Evolutionary conservation across 371 early-diverging fungal species (phyloP).

Genomic region (Basidiobolus heterosporus): DNA sequence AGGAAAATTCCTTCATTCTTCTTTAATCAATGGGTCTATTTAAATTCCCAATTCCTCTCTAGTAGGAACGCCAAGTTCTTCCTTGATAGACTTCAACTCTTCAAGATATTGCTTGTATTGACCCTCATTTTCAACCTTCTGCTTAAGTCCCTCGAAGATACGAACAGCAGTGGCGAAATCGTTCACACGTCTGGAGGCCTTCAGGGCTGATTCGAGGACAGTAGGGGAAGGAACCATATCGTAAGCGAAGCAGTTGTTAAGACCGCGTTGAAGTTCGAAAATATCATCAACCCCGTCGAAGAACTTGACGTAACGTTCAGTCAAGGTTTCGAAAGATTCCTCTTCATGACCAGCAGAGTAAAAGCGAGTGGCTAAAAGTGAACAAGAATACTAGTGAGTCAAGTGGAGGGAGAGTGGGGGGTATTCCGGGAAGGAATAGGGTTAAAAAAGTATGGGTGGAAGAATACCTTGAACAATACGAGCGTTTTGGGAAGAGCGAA

Average conservation of each 20-base stretch:
- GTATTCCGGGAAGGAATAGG: too few relatives aligned
- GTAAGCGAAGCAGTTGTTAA: slow-evolving; percentile 91
- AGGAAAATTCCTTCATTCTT: too few relatives aligned
- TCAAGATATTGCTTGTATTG: slow-evolving; percentile 79
- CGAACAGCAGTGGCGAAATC: slow-evolving; percentile 83
- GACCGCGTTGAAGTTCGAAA: slow-evolving; percentile 89
- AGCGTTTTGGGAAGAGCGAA: too few relatives aligned
- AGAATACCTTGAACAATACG: too few relatives aligned
- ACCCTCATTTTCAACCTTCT: slow-evolving; percentile 63
- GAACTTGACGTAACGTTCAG: slow-evolving; percentile 64
- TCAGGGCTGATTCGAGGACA: slow-evolving; percentile 73
- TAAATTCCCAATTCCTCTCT: slow-evolving; percentile 70
- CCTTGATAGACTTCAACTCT: slow-evolving; percentile 67
- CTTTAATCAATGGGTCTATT: slow-evolving; percentile 3
- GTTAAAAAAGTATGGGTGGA: too few relatives aligned
- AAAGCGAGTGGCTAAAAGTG: slow-evolving; percentile 15
- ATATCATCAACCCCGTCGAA: slow-evolving; percentile 84
- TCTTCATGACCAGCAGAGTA: slow-evolving; percentile 47
- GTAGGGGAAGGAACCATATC: slow-evolving; percentile 83
- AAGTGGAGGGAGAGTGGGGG: too few relatives aligned
- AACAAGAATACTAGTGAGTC: too few relatives aligned
- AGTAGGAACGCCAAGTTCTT: slow-evolving; percentile 73
- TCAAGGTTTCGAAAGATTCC: slow-evolving; percentile 65
- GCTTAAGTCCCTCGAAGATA: slow-evolving; percentile 81
- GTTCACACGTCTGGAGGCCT: slow-evolving; percentile 81